Base-by-base conservation (phyloP, 306 rosid species). In the Quercus bicolor region DNA sequence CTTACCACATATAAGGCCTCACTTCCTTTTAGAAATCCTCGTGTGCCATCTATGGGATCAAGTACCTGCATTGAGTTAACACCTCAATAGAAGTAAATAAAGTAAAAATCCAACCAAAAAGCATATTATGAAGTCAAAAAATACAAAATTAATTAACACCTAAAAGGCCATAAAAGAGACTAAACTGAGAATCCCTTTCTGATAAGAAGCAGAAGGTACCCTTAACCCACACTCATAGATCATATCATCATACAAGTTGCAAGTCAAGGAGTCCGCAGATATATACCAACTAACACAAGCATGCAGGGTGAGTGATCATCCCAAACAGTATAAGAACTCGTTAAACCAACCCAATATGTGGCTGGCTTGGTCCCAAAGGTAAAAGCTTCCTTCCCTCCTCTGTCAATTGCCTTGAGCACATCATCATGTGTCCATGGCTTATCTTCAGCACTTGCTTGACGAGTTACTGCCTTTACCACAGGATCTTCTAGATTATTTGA, bases 21-120 rank as follows among this genome's bases (percentile, higher is more conserved):
- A 77, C 79, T 75, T 85, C 88, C 90, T 81, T 78, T 85, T 43
- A 90, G 79, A 83, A 93, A 93, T 75, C 97, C 98, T 34, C 90
- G 86, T 29, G 98, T 95, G 55, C 98, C 98, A 74, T 95, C 97
- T 56, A 93, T 91, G 26, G 98, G 99, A 87, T 95, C 98, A 79
- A 93, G 89, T 65, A 95, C 87, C 98, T 95, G 83, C 80, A 89
- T 82, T 79, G 82, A 66, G 74, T 77, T 79, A 73, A 52, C 28
- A 77, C 10, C 37, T 85, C 61, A 40, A 34, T 43, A 48, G 15
- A 75, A 79, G 64, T 76, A 68, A 53, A 66, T 40, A 37, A 79
- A 78, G 56, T 28, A 73, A 28, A 82, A 51, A 23, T 55, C 5
- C 18, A 54, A 84, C 68, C 45, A 29, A 21, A 82, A 76, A 77